Conservation (phyloP, 2,329 filamentous ascomycete genomes). For the Fusarium protoensiforme region DNA sequence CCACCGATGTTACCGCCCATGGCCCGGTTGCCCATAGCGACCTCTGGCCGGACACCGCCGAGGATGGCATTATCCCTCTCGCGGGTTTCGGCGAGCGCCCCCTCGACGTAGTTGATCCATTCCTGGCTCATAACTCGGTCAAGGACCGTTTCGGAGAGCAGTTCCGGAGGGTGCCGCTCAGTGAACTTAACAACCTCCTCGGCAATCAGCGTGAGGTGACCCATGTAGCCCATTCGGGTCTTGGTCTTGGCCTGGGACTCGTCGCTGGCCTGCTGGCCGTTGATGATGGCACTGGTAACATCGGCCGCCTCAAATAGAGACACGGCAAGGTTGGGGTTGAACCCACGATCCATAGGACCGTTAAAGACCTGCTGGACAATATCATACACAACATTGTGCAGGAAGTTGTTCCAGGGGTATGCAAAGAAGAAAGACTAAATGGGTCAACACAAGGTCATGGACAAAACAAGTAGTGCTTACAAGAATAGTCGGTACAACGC, state of each 20-base stretch:
- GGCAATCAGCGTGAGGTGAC: constrained; percentile 94
- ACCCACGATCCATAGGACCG: constrained; percentile 95
- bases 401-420: constrained; percentile 99
- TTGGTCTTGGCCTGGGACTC: constrained; percentile 84
- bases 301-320: constrained; percentile 93
- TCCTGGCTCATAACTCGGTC: constrained; percentile 89
- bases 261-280: constrained; percentile 88
- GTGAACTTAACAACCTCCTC: constrained; percentile 99
- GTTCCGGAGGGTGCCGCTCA: constrained; percentile 89
- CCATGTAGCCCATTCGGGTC: constrained; percentile 98
- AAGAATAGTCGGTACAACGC: constrained; percentile 93
- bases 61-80: constrained; percentile 99
- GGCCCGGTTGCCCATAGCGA: constrained; percentile 83
- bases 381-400: constrained; percentile 99
- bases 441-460: constrained; percentile 19
- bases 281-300: constrained; percentile 90
- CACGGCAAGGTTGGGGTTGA: constrained; percentile 88
- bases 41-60: constrained; percentile 91
- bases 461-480: constrained; percentile 62
- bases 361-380: constrained; percentile 99
- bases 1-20: constrained; percentile 60
- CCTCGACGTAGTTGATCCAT: constrained; percentile 96
- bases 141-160: constrained; percentile 84
- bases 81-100: constrained; percentile 89
- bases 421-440: constrained; percentile 93